Evolutionary conservation across 768 basidiomycete species (phyloP).

Genomic region (Leccinum imitatum): DNA sequence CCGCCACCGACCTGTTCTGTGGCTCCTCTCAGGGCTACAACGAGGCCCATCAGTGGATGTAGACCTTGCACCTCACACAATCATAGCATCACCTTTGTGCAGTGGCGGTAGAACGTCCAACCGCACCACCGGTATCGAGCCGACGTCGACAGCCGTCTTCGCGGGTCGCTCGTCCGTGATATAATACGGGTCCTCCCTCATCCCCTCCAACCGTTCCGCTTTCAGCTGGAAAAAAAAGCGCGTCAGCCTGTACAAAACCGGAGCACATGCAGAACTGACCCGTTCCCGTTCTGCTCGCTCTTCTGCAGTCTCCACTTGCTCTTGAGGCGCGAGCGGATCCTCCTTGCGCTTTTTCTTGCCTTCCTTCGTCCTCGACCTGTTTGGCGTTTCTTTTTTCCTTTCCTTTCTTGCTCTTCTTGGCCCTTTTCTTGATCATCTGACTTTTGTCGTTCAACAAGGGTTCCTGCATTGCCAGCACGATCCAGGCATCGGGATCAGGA

Average conservation of each 20-base stretch:
- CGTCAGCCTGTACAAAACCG: slow-evolving; percentile 4
- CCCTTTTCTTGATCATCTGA: slow-evolving; percentile 40
- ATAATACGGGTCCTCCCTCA: slow-evolving; percentile 90
- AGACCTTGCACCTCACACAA: background rate
- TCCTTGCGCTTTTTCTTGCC: slow-evolving; percentile 49
- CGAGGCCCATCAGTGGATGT: slow-evolving; percentile 25
- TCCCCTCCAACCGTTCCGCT: slow-evolving; percentile 70
- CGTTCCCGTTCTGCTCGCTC: slow-evolving; percentile 59
- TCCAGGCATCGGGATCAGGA: slow-evolving; percentile 83
- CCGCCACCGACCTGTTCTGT: slow-evolving; percentile 3
- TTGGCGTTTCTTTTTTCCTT: slow-evolving; percentile 43
- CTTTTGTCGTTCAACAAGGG: slow-evolving; percentile 30
- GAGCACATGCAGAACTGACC: slow-evolving; percentile 40
- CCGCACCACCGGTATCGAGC: slow-evolving; percentile 87
- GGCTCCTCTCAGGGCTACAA: slow-evolving; percentile 27
- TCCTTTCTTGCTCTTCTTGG: slow-evolving; percentile 43
- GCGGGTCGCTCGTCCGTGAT: slow-evolving; percentile 63
- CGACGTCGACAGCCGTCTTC: slow-evolving; percentile 55
- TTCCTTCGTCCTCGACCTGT: slow-evolving; percentile 30
- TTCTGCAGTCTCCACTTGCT: slow-evolving; percentile 53
- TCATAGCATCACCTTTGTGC: slow-evolving; percentile 28
- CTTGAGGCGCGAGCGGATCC: slow-evolving; percentile 36
- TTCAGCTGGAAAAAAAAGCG: slow-evolving; percentile 51
- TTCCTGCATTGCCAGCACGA: slow-evolving; percentile 59
- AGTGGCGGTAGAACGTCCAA: slow-evolving; percentile 66